Evolutionary conservation across 805 yeast genomes (phyloP).

Genomic region (Candida pseudofarinosa): DNA sequence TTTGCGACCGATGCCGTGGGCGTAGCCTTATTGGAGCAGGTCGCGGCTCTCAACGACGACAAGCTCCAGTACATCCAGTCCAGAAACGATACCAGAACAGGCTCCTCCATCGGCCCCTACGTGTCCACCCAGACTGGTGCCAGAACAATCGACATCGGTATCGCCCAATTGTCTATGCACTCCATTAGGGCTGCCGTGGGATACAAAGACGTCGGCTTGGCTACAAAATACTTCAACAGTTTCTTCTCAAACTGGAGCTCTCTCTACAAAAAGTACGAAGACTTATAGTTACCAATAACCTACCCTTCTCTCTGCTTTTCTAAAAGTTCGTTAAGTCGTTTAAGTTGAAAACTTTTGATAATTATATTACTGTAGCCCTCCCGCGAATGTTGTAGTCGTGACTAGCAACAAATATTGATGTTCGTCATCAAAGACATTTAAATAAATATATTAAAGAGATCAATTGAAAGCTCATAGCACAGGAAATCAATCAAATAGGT

Average conservation of each 20-base stretch:
- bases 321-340: not conserved
- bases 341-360: not conserved
- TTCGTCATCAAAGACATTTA: not conserved
- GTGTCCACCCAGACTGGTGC: conserved; percentile 64
- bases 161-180: conserved; percentile 84
- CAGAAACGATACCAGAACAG: conserved; percentile 79
- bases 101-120: conserved; percentile 85
- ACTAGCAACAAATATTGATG: not conserved
- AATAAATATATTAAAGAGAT: not conserved
- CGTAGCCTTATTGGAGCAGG: conserved; percentile 61
- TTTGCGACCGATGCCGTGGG: conserved; percentile 82
- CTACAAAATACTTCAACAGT: conserved; percentile 65
- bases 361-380: not conserved
- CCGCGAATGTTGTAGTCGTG: not conserved
- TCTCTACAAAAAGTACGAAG: conserved; percentile 50
- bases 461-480: conserved; percentile 1
- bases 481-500: not conserved
- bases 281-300: conserved; percentile 25
- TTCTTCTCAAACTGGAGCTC: conserved; percentile 66
- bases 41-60: conserved; percentile 64
- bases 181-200: conserved; percentile 81
- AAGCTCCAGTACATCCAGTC: conserved; percentile 78
- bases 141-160: conserved; percentile 75
- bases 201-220: conserved; percentile 71
- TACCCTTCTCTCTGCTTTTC: not conserved